Percentiles rank a stretch among this genome's conserved stretches.
These are phyloP conservation scores for Lithohypha guttulata DNA, from an alignment of 2,329 filamentous ascomycete species.

Conservation along the genomic window DNA sequence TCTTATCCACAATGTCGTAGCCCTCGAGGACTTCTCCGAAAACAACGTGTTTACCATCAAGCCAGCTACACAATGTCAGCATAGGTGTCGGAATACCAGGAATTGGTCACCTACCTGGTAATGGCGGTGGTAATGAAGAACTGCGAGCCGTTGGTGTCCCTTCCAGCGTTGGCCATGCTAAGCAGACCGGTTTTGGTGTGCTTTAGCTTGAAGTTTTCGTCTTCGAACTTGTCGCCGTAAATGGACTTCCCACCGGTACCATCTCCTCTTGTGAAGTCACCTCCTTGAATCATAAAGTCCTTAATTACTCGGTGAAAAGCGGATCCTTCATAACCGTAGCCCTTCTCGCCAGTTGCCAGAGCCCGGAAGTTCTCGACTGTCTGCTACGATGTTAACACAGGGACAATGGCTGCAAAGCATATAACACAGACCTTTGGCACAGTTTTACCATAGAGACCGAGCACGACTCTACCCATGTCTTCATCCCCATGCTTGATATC, in stretches of 20 bases:
- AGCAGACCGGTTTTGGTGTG: slow-evolving; percentile 54
- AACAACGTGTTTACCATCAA: slow-evolving; percentile 55
- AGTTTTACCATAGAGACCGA: slow-evolving; percentile 58
- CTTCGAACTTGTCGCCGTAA: slow-evolving; percentile 55
- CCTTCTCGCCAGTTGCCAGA: slow-evolving; percentile 56
- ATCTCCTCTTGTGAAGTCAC: slow-evolving; percentile 56
- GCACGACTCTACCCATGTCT: slow-evolving; percentile 48
- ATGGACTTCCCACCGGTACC: slow-evolving; percentile 59
- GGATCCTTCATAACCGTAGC: slow-evolving; percentile 56
- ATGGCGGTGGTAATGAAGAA: slow-evolving; percentile 57
- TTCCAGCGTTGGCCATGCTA: slow-evolving; percentile 55
- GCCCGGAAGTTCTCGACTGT: slow-evolving; percentile 56
- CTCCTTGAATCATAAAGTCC: slow-evolving; percentile 61
- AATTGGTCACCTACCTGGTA: slow-evolving; percentile 34
- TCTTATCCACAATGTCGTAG: slow-evolving; percentile 54
- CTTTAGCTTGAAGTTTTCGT: slow-evolving; percentile 64
- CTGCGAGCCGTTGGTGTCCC: slow-evolving; percentile 41
- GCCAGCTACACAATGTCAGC: slow-evolving; percentile 36
- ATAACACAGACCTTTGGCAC: slow-evolving; percentile 54
- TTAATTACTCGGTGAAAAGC: slow-evolving; percentile 62
- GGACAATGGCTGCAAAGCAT: too few relatives aligned
- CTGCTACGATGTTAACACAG: slow-evolving; percentile 33
- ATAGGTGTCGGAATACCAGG: not conserved
- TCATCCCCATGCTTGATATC: slow-evolving; percentile 55
- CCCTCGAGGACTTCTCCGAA: slow-evolving; percentile 61